Evolutionary conservation across 352 stramenopile species (phyloP).

Genomic region (Pythium grandisporangium): DNA sequence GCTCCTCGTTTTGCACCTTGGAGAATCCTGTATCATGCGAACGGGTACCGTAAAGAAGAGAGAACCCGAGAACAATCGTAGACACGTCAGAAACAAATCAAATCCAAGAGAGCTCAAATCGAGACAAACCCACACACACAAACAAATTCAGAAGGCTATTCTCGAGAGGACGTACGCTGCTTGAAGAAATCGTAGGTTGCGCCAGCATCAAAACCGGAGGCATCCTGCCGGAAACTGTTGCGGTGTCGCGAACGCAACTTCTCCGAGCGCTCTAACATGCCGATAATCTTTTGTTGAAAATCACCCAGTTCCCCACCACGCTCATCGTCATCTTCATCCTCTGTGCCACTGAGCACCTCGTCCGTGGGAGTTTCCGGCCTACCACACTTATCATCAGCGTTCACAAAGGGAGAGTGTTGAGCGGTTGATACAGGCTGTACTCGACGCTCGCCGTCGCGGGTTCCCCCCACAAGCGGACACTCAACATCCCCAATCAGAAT

Average conservation of each 20-base stretch:
- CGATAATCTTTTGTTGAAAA: constrained; percentile 41
- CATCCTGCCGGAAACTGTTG: constrained; percentile 31
- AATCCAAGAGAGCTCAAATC: too few relatives aligned
- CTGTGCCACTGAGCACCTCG: constrained; percentile 11
- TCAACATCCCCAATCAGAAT: constrained; percentile 55
- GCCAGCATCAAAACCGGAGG: constrained; percentile 45
- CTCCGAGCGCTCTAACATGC: constrained; percentile 43
- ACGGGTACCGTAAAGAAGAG: too few relatives aligned
- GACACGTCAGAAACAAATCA: background rate
- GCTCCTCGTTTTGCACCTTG: constrained; percentile 10
- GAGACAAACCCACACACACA: background rate
- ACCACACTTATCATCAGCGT: constrained; percentile 7
- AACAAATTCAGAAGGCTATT: background rate
- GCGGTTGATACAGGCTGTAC: too few relatives aligned
- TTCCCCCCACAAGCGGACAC: constrained; percentile 29
- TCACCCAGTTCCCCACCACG: constrained; percentile 16
- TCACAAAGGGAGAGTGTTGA: too few relatives aligned
- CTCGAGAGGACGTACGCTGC: constrained; percentile 33
- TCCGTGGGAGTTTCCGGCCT: too few relatives aligned
- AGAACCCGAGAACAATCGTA: too few relatives aligned
- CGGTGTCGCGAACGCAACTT: constrained; percentile 28
- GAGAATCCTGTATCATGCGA: too few relatives aligned
- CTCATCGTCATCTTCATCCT: constrained; percentile 6
- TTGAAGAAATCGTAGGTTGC: constrained; percentile 65
- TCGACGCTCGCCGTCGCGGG: constrained; percentile 3